Percentiles rank a stretch among this genome's conserved stretches.
These are phyloP conservation scores for Backusella circina DNA, from an alignment of 192 early-diverging fungal species.

Conservation along the genomic window DNA sequence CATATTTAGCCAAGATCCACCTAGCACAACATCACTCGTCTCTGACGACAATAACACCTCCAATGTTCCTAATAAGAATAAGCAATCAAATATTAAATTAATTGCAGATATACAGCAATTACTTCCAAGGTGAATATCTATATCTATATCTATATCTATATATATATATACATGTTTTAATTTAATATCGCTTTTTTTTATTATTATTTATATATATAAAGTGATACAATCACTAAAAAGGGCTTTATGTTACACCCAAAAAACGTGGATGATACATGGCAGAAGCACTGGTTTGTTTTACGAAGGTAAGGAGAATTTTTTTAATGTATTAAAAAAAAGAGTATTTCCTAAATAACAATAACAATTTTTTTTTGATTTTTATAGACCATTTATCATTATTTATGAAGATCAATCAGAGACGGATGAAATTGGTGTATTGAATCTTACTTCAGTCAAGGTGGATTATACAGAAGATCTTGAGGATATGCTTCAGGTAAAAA, in stretches of 20 bases:
- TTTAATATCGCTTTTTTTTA: not conserved
- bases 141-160: not conserved
- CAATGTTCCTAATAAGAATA: not conserved
- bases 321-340: not conserved
- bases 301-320: slow-evolving; percentile 37
- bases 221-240: slow-evolving; percentile 48
- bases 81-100: slow-evolving; percentile 8
- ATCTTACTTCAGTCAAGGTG: slow-evolving; percentile 60
- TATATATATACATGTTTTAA: not conserved
- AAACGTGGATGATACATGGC: slow-evolving; percentile 61
- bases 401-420: slow-evolving; percentile 59
- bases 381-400: slow-evolving; percentile 76
- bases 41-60: not conserved
- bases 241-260: slow-evolving; percentile 49
- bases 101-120: slow-evolving; percentile 12
- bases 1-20: slow-evolving; percentile 35
- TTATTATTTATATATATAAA: not conserved
- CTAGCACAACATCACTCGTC: slow-evolving; percentile 19
- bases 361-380: not conserved
- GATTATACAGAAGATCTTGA: slow-evolving; percentile 55
- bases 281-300: slow-evolving; percentile 74
- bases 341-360: not conserved
- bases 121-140: not conserved
- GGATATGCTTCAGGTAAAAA: slow-evolving; percentile 52
- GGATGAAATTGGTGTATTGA: slow-evolving; percentile 68